Percentiles rank a stretch among this genome's conserved stretches.
Conservation (phyloP, 108 stramenopile genomes). For the Cylindrotheca closterium region DNA sequence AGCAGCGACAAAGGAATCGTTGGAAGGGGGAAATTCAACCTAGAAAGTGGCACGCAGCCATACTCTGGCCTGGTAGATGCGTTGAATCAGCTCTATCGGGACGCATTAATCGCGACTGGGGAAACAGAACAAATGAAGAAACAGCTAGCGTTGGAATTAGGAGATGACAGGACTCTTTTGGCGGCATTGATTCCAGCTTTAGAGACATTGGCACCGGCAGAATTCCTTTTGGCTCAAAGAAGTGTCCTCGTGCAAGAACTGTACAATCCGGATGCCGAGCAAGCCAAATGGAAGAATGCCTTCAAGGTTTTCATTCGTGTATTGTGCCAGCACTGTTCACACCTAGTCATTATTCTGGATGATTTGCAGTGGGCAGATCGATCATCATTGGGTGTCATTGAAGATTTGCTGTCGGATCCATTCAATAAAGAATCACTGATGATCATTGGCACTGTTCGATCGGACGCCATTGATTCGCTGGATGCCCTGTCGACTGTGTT, state of each 20-base stretch:
- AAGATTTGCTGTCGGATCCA: not conserved
- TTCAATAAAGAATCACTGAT: conserved; percentile 1
- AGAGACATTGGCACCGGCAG: not conserved
- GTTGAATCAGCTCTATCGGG: not conserved
- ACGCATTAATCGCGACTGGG: not conserved
- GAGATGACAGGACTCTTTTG: not conserved
- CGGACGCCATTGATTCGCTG: conserved; percentile 11
- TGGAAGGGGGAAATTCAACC: conserved; percentile 3
- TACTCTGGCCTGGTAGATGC: conserved; percentile 10
- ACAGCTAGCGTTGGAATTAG: not conserved
- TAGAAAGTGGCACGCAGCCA: not conserved
- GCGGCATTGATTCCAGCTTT: conserved; percentile 3
- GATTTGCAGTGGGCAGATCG: conserved; percentile 23
- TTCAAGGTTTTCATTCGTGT: not conserved
- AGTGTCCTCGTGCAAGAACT: not conserved
- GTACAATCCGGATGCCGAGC: not conserved
- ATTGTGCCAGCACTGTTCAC: not conserved
- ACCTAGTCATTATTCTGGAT: conserved; percentile 7
- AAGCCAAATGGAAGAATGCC: not conserved
- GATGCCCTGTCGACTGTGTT: not conserved
- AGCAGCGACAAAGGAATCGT: not conserved
- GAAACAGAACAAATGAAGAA: not conserved
- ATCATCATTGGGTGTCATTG: conserved; percentile 5
- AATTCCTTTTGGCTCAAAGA: not conserved
- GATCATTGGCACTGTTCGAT: conserved; percentile 18